Conservation (phyloP, 805 yeast species). For the Saturnispora dispora region DNA sequence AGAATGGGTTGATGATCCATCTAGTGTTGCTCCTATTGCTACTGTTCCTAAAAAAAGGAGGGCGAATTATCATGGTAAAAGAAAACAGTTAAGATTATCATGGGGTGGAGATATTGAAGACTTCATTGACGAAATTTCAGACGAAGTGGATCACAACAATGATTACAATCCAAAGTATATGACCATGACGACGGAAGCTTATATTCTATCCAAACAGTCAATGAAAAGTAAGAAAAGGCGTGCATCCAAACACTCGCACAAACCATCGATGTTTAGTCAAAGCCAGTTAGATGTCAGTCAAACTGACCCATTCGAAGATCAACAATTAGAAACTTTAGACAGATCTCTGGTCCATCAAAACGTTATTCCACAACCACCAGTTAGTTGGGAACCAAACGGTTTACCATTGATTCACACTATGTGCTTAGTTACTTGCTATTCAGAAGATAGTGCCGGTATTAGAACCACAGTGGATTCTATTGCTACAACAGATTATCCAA, state of each 20-base stretch:
- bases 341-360: conserved; percentile 61
- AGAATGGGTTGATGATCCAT: conserved; percentile 71
- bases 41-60: conserved; percentile 44
- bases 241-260: background rate
- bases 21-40: conserved; percentile 41
- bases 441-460: conserved; percentile 82
- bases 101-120: conserved; percentile 33
- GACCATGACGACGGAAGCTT: conserved; percentile 62
- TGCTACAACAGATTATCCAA: conserved; percentile 93
- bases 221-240: background rate
- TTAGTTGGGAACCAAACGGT: conserved; percentile 77
- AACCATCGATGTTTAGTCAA: conserved; percentile 9
- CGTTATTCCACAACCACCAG: conserved; percentile 86
- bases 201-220: conserved; percentile 16
- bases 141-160: background rate
- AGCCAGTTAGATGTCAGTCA: conserved; percentile 9
- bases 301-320: conserved; percentile 22
- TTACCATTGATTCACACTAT: conserved; percentile 70
- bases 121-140: conserved; percentile 13
- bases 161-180: conserved; percentile 38
- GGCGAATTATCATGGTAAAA: conserved; percentile 34
- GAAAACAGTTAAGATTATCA: conserved; percentile 29
- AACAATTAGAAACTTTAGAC: conserved; percentile 39
- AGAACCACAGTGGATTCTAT: conserved; percentile 86
- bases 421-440: conserved; percentile 84